Evolutionary conservation across 2,329 filamentous ascomycete species (phyloP).

Genomic region (Dothidotthia symphoricarpi): DNA sequence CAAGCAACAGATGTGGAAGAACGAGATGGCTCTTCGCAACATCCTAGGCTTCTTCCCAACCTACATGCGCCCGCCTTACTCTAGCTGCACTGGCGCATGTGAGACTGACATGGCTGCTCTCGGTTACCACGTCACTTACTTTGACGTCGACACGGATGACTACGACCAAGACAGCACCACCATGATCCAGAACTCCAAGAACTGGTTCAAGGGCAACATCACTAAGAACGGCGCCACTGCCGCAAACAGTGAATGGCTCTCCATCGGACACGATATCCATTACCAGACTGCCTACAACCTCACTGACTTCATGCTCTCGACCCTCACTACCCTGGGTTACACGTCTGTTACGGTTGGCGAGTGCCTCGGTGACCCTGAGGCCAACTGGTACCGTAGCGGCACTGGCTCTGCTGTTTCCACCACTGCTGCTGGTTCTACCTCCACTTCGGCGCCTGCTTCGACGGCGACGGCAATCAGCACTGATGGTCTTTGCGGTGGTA

Average conservation of each 20-base stretch:
- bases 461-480: constrained; percentile 35
- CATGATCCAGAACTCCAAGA: constrained; percentile 54
- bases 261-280: constrained; percentile 55
- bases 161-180: constrained; percentile 55
- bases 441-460: constrained; percentile 13
- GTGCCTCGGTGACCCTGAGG: constrained; percentile 46
- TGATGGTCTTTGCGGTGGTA: constrained; percentile 46
- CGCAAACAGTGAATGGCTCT: constrained; percentile 45
- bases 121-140: constrained; percentile 61
- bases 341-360: constrained; percentile 50
- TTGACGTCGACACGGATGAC: constrained; percentile 62
- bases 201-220: constrained; percentile 53
- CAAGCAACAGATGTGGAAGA: constrained; percentile 52
- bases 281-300: constrained; percentile 47
- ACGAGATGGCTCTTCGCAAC: constrained; percentile 57
- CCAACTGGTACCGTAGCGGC: constrained; percentile 51
- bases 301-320: constrained; percentile 47
- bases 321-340: constrained; percentile 42
- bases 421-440: constrained; percentile 10
- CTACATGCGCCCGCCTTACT: constrained; percentile 54
- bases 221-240: constrained; percentile 26
- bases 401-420: constrained; percentile 21
- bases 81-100: constrained; percentile 46
- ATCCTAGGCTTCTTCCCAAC: constrained; percentile 57
- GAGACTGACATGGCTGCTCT: constrained; percentile 44